phyloP scores from a whole-genome alignment of 2,329 filamentous ascomycete genomes.

The Fusarium palustre region DNA sequence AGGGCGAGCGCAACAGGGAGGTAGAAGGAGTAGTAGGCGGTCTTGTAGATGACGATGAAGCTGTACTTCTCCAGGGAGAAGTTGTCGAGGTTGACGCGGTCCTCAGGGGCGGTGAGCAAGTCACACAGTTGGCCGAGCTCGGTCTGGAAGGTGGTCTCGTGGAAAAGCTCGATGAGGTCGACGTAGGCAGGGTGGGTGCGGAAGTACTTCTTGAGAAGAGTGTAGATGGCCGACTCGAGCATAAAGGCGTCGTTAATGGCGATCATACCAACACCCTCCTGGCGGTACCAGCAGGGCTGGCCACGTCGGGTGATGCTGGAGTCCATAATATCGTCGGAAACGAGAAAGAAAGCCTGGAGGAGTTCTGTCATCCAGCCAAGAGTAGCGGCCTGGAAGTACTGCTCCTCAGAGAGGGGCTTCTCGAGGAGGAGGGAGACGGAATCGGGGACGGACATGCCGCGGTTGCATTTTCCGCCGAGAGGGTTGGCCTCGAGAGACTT shows the following conservation, averaged over 20 bases:
- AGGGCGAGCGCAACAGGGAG: slow-evolving; percentile 93
- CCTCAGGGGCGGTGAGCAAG: slow-evolving; percentile 94
- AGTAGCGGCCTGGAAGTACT: slow-evolving; percentile 89
- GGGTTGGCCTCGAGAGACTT: slow-evolving; percentile 84
- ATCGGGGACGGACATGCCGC: slow-evolving; percentile 97
- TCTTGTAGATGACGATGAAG: slow-evolving; percentile 99
- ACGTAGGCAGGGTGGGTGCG: slow-evolving; percentile 86
- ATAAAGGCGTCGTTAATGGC: slow-evolving; percentile 99
- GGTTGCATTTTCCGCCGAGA: slow-evolving; percentile 96
- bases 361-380: slow-evolving; percentile 98
- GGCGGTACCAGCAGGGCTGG: slow-evolving; percentile 95
- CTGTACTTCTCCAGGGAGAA: slow-evolving; percentile 95
- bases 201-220: slow-evolving; percentile 94
- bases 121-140: slow-evolving; percentile 96
- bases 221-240: slow-evolving; percentile 91
- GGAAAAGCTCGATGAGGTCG: slow-evolving; percentile 95
- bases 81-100: slow-evolving; percentile 91
- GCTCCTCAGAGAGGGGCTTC: slow-evolving; percentile 77
- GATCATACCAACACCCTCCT: slow-evolving; percentile 89
- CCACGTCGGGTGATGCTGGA: slow-evolving; percentile 92
- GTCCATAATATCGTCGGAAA: slow-evolving; percentile 99
- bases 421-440: slow-evolving; percentile 83
- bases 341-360: slow-evolving; percentile 98
- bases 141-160: slow-evolving; percentile 92
- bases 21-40: slow-evolving; percentile 99